Evolutionary conservation across 164 flowering plant genomes (phyloP).

Genomic region (Vitis riparia): DNA sequence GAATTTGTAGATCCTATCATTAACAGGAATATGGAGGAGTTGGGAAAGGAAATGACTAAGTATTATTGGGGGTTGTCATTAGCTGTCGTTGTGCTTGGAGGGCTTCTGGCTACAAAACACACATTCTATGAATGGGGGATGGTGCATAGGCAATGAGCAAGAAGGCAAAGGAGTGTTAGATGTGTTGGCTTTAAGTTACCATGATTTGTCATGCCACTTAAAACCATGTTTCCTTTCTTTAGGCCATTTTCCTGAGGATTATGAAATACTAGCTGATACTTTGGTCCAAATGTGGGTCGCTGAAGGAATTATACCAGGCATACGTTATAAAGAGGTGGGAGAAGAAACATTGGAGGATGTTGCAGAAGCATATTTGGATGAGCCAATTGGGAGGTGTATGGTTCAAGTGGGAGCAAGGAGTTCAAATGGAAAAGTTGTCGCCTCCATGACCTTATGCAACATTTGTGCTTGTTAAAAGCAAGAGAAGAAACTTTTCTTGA

Average conservation of each 20-base stretch:
- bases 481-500: conserved; percentile 18
- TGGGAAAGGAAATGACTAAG: conserved; percentile 20
- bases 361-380: too few relatives aligned
- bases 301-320: conserved; percentile 23
- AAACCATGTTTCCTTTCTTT: conserved; percentile 39
- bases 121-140: conserved; percentile 22
- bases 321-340: not conserved
- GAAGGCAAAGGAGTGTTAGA: not conserved
- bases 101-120: conserved; percentile 21
- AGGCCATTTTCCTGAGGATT: conserved; percentile 26
- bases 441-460: conserved; percentile 35
- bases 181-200: too few relatives aligned
- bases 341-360: conserved; percentile 1
- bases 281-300: conserved; percentile 32
- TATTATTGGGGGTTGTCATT: conserved; percentile 31
- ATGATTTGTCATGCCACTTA: not conserved
- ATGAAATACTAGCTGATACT: conserved; percentile 5
- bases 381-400: too few relatives aligned
- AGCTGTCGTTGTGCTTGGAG: conserved; percentile 33
- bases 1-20: too few relatives aligned
- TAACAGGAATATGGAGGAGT: not conserved
- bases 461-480: conserved; percentile 22
- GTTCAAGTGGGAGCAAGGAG: not conserved
- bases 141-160: conserved; percentile 19
- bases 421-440: conserved; percentile 16